A percentile compares a stretch with the other conserved stretches of the same genome.
Evolutionary conservation across 2,329 filamentous ascomycete genomes (phyloP).

Genomic region (Xylaria sp.): DNA sequence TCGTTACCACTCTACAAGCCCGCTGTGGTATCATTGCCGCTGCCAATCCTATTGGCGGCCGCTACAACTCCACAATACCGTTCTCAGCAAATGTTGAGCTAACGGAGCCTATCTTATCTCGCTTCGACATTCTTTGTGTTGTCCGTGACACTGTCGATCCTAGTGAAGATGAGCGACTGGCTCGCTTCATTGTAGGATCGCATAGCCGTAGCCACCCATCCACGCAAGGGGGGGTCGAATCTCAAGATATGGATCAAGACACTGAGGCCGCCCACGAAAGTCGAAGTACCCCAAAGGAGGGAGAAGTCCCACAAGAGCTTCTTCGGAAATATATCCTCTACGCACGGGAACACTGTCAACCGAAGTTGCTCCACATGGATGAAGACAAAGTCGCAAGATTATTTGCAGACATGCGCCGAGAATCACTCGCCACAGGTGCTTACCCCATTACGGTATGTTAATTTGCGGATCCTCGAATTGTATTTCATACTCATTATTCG

Average conservation of each 20-base stretch:
- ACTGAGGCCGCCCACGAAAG: conserved; percentile 53
- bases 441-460: conserved; percentile 94
- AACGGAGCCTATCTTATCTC: conserved; percentile 95
- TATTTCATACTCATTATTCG: conserved; percentile 38
- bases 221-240: conserved; percentile 61
- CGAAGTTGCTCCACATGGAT: conserved; percentile 97
- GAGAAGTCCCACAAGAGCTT: conserved; percentile 89
- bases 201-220: conserved; percentile 86
- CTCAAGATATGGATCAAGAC: conserved; percentile 73
- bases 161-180: conserved; percentile 88
- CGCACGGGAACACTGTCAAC: conserved; percentile 85
- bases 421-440: conserved; percentile 91
- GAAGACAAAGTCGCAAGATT: conserved; percentile 95
- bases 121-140: conserved; percentile 97
- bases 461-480: background rate
- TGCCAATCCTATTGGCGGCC: conserved; percentile 94
- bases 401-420: conserved; percentile 95
- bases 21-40: conserved; percentile 96
- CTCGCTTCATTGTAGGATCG: conserved; percentile 93
- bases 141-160: conserved; percentile 96
- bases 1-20: conserved; percentile 95
- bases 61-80: conserved; percentile 95
- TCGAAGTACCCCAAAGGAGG: conserved; percentile 55
- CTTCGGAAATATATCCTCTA: conserved; percentile 97
- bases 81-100: conserved; percentile 97